These are phyloP conservation scores for Gymnopilus dilepis DNA, from an alignment of 768 basidiomycete species.

Conservation along the genomic window DNA sequence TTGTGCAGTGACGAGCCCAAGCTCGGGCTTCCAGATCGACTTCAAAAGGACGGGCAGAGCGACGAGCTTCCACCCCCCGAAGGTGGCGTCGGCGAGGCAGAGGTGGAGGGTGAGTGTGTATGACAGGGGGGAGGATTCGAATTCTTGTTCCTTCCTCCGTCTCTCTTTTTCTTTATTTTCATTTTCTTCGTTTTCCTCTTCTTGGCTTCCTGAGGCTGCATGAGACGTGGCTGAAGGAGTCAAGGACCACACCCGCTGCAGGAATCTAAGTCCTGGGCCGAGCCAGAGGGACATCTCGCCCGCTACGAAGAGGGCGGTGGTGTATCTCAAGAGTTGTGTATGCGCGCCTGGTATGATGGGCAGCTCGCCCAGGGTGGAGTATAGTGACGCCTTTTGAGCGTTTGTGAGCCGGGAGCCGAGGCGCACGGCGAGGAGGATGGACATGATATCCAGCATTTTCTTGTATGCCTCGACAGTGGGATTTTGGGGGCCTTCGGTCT, in stretches of 20 bases:
- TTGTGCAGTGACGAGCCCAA: slow-evolving; percentile 43
- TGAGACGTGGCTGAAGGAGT: slow-evolving; percentile 19
- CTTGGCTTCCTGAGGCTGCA: too few species aligned
- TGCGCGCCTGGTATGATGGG: slow-evolving; percentile 35
- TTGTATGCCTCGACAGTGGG: slow-evolving; percentile 52
- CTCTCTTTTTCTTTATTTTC: too few species aligned
- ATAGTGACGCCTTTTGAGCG: slow-evolving; percentile 40
- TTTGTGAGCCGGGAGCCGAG: slow-evolving; percentile 70
- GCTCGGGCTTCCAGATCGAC: slow-evolving; percentile 43
- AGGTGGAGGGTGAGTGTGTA: slow-evolving; percentile 65
- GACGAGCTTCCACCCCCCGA: slow-evolving; percentile 80
- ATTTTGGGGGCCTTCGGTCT: too few species aligned
- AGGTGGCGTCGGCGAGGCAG: slow-evolving; percentile 64
- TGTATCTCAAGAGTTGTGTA: slow-evolving; percentile 43
- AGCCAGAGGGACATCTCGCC: slow-evolving; percentile 57
- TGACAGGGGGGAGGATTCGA: slow-evolving; percentile 15
- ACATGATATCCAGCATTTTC: slow-evolving; percentile 60
- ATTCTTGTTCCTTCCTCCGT: too few species aligned
- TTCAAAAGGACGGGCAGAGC: slow-evolving; percentile 65
- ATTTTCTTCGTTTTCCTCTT: too few species aligned
- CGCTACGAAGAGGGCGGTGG: slow-evolving; percentile 44
- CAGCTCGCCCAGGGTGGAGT: slow-evolving; percentile 35
- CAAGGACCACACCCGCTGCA: slow-evolving; percentile 54
- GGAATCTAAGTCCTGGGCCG: slow-evolving; percentile 57
- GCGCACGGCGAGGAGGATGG: slow-evolving; percentile 65